Evolutionary conservation across 2,329 filamentous ascomycete genomes (phyloP).

Genomic region (Mycosphaerella sp.): DNA sequence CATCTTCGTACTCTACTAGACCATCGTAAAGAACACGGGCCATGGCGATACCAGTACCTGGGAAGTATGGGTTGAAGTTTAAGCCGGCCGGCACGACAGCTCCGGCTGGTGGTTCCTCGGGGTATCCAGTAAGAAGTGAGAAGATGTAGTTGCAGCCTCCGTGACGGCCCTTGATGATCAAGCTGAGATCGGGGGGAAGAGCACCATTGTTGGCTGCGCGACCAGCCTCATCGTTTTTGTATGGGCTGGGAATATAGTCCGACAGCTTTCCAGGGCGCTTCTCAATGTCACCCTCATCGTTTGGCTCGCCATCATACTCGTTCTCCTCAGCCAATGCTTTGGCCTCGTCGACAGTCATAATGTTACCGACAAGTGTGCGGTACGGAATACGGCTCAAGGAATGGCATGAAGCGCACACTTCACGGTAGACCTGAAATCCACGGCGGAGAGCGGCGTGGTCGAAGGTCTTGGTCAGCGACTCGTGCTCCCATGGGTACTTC

Average conservation of each 20-base stretch:
- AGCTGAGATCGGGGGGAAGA: slow-evolving; percentile 89
- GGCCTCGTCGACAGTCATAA: slow-evolving; percentile 96
- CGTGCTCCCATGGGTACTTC: slow-evolving; percentile 91
- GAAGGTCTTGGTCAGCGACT: slow-evolving; percentile 88
- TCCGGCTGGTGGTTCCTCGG: slow-evolving; percentile 89
- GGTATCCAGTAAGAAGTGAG: slow-evolving; percentile 92
- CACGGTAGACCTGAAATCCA: slow-evolving; percentile 98
- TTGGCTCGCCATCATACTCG: slow-evolving; percentile 97
- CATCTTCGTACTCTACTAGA: slow-evolving; percentile 96
- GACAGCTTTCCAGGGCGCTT: slow-evolving; percentile 98
- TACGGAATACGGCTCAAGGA: slow-evolving; percentile 92
- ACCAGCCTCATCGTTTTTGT: slow-evolving; percentile 99
- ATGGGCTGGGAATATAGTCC: slow-evolving; percentile 89
- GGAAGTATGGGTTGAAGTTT: slow-evolving; percentile 99
- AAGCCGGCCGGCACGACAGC: slow-evolving; percentile 78
- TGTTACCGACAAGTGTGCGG: slow-evolving; percentile 79
- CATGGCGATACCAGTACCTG: slow-evolving; percentile 98
- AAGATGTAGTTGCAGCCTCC: slow-evolving; percentile 99
- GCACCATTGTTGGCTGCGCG: slow-evolving; percentile 98
- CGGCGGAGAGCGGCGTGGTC: slow-evolving; percentile 96
- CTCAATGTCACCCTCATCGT: slow-evolving; percentile 96
- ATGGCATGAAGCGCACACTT: slow-evolving; percentile 97
- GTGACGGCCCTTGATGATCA: slow-evolving; percentile 97
- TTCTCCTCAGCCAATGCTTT: slow-evolving; percentile 96
- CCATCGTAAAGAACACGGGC: slow-evolving; percentile 96